Evolutionary conservation across 2,329 filamentous ascomycete species (phyloP).

Genomic region (Ceratocystis smalleyi): DNA sequence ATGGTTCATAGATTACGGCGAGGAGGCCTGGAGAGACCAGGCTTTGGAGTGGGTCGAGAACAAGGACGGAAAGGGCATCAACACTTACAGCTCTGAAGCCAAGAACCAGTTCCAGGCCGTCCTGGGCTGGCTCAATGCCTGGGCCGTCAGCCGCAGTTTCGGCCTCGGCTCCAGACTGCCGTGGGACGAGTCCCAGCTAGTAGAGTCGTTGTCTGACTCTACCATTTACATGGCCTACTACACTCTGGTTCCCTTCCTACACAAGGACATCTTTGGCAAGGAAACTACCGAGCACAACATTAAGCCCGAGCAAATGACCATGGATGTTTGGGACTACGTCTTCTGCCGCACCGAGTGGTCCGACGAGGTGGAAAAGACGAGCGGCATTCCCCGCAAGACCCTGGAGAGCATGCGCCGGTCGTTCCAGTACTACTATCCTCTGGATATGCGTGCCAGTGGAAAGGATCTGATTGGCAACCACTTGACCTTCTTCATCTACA

Average conservation of each 20-base stretch:
- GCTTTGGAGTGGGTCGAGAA: slow-evolving; percentile 59
- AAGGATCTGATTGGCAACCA: slow-evolving; percentile 93
- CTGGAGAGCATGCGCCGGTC: slow-evolving; percentile 73
- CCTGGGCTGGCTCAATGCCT: slow-evolving; percentile 83
- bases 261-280: slow-evolving; percentile 74
- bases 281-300: slow-evolving; percentile 53
- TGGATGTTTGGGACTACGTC: slow-evolving; percentile 93
- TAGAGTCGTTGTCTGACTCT: slow-evolving; percentile 81
- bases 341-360: slow-evolving; percentile 61
- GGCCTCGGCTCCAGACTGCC: slow-evolving; percentile 88
- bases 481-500: slow-evolving; percentile 88
- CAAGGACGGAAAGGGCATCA: slow-evolving; percentile 49
- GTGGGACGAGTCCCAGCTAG: slow-evolving; percentile 81
- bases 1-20: slow-evolving; percentile 96
- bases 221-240: slow-evolving; percentile 87
- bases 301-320: slow-evolving; percentile 71
- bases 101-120: slow-evolving; percentile 71
- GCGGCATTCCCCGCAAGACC: slow-evolving; percentile 56
- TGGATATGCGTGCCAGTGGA: slow-evolving; percentile 75
- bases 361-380: slow-evolving; percentile 47
- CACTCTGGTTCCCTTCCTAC: slow-evolving; percentile 48
- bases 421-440: slow-evolving; percentile 93
- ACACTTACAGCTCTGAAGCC: slow-evolving; percentile 66
- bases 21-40: slow-evolving; percentile 67
- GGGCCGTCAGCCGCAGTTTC: slow-evolving; percentile 85